Base-by-base conservation (phyloP, 208 protist genomes). In the Trypanosoma platydactyli region DNA sequence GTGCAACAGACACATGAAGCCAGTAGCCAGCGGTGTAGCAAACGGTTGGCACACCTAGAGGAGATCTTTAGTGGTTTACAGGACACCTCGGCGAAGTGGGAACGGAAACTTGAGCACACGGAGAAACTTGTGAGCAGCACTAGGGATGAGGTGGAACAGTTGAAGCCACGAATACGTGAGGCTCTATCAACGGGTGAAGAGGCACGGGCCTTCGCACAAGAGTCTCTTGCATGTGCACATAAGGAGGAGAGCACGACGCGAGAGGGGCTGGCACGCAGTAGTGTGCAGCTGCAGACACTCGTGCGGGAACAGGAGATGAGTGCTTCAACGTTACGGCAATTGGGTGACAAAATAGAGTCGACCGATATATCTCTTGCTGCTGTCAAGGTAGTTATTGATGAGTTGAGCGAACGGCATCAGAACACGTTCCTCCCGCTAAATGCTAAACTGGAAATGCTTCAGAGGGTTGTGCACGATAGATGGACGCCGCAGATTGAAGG, bases 361-460 rank as follows among this genome's bases (percentile, higher is more conserved):
- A 56, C 24, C 15, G 77, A 81, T 20, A 71, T 72, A 59, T 62
- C 73, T 3, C 76, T 76, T 5, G 64, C 60, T 15, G 52, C 65
- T 3, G 40, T 44, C 13, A 49, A 71, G 27, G 20, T 57, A 12
- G 63, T 60, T 4, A 61, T 79, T 40, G 51, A 66, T 15, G 57
- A 76, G 30, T 44, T 76, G 55, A 78, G 52, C 60, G 55, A 13
- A 24, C 58, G 22, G 5, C 70, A 35, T 30, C 56, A n/a, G 50
- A 69, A 27, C 42, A 40, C 30, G 22, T 18, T 76, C 18, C 29
- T 53, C n/a, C 61, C 62, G 22, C 29, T 76, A 9, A 52, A 24
- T 29, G 62, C 51, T 20, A 66, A 61, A 35, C 9, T 80, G 22
- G 68, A 76, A n/a, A 7, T 50, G 4, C n/a, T 80, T 22, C 75